Percentiles rank a stretch among this genome's conserved stretches.
Evolutionary conservation across 2,329 filamentous ascomycete species (phyloP).

Genomic region (Hypoxylon sp.): DNA sequence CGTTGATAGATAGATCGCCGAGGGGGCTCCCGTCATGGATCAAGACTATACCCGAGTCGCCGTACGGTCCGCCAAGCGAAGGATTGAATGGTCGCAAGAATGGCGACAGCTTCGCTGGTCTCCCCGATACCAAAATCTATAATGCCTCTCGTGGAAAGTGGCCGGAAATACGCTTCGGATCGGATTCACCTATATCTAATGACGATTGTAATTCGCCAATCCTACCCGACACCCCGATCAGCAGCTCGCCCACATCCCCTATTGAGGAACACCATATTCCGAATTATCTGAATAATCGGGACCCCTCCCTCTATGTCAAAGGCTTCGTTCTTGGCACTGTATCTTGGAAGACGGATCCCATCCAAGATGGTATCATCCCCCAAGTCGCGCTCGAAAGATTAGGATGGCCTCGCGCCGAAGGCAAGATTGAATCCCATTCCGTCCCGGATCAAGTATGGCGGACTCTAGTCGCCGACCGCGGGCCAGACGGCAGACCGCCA

Average conservation of each 20-base stretch:
- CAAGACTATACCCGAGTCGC: slow-evolving; percentile 11
- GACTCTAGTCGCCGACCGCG: slow-evolving; percentile 33
- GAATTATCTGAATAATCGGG: neutral
- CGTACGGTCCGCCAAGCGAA: slow-evolving; percentile 18
- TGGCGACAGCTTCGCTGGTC: slow-evolving; percentile 33
- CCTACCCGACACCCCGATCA: no score
- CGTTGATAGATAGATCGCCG: slow-evolving; percentile 1
- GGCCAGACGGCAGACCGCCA: slow-evolving; percentile 15
- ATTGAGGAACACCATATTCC: neutral
- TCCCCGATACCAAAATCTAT: slow-evolving; percentile 9
- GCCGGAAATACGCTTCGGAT: neutral
- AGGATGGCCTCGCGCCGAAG: slow-evolving; percentile 1
- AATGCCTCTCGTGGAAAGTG: slow-evolving; percentile 20
- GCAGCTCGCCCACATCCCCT: neutral
- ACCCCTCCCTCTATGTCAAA: neutral
- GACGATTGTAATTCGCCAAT: neutral
- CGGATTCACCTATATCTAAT: no score
- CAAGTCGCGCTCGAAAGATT: neutral
- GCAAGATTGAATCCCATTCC: neutral
- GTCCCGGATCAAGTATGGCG: slow-evolving; percentile 34
- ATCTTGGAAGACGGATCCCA: slow-evolving; percentile 11
- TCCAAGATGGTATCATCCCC: slow-evolving; percentile 21
- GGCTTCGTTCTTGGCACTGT: slow-evolving; percentile 7
- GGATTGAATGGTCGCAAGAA: slow-evolving; percentile 28
- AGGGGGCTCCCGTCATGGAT: slow-evolving; percentile 37